Evolutionary conservation across 2,329 filamentous ascomycete genomes (phyloP).

Genomic region (Colletotrichum sidae): DNA sequence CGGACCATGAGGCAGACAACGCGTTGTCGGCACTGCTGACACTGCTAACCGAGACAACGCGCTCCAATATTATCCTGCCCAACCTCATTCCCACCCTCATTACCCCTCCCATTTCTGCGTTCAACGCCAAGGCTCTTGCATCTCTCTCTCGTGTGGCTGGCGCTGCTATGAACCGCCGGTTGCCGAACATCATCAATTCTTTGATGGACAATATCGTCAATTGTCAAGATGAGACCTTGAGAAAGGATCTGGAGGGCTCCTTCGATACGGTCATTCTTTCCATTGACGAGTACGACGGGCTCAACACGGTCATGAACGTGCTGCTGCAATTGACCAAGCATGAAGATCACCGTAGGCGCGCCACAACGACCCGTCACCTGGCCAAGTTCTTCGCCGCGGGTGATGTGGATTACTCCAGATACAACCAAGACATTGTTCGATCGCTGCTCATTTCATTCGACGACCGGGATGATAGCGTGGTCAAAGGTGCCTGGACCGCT

Average conservation of each 20-base stretch:
- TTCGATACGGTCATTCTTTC: constrained; percentile 93
- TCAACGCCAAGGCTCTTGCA: constrained; percentile 94
- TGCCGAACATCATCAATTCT: constrained; percentile 91
- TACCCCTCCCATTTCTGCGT: constrained; percentile 88
- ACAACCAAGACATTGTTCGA: constrained; percentile 95
- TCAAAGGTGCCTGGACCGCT: constrained; percentile 90
- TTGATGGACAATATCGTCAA: constrained; percentile 93
- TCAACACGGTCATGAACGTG: constrained; percentile 96
- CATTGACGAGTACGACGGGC: constrained; percentile 94
- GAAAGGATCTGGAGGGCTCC: constrained; percentile 78
- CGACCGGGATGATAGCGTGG: constrained; percentile 83
- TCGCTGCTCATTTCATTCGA: constrained; percentile 92
- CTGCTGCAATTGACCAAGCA: constrained; percentile 90
- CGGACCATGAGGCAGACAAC: constrained; percentile 88
- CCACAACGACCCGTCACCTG: constrained; percentile 81
- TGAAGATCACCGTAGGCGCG: constrained; percentile 88
- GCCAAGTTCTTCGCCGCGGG: constrained; percentile 86
- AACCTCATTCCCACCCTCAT: constrained; percentile 95
- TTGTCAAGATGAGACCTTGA: constrained; percentile 79
- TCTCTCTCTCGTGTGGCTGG: constrained; percentile 93
- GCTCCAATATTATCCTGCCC: constrained; percentile 95
- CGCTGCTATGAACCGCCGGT: constrained; percentile 87
- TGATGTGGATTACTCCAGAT: constrained; percentile 90
- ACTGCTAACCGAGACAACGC: constrained; percentile 89
- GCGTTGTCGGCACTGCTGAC: constrained; percentile 93